These are phyloP conservation scores for Trichoderma sp. DNA, from an alignment of 2,329 filamentous ascomycete genomes.

Conservation along the genomic window DNA sequence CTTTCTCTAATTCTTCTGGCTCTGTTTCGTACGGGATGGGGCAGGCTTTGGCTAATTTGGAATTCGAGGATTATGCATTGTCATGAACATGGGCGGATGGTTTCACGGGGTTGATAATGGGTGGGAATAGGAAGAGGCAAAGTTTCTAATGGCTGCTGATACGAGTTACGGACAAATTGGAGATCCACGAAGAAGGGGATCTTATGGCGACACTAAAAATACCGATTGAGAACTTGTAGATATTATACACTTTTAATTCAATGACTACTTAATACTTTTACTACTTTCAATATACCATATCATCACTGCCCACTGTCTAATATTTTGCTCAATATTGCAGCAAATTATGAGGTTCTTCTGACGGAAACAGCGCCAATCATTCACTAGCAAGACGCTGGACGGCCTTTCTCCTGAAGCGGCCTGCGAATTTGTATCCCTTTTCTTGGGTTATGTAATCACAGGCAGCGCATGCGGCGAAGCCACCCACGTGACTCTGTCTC, in stretches of 20 bases:
- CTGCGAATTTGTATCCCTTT: not conserved
- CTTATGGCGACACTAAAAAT: not conserved
- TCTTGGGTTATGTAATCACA: not conserved
- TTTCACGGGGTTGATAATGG: not conserved
- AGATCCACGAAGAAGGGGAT: not conserved
- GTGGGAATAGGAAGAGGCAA: not conserved
- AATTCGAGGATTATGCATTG: not conserved
- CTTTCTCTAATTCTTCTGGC: not conserved
- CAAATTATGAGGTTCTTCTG: too few species aligned
- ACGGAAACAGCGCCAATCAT: not conserved
- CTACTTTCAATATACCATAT: not conserved
- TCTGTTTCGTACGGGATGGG: not conserved
- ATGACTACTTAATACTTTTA: not conserved
- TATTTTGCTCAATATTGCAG: not conserved
- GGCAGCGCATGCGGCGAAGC: not conserved
- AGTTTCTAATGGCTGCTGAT: not conserved
- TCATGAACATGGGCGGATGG: not conserved
- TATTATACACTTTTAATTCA: constrained; percentile 9
- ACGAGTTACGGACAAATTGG: constrained; percentile 7
- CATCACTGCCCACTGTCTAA: not conserved
- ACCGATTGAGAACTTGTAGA: not conserved
- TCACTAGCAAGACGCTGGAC: not conserved
- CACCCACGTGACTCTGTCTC: constrained; percentile 1
- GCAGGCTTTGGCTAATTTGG: not conserved
- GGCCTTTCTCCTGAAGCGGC: not conserved